These are phyloP conservation scores for Aspergillus cejpii DNA, from an alignment of 2,329 filamentous ascomycete genomes.

Conservation along the genomic window DNA sequence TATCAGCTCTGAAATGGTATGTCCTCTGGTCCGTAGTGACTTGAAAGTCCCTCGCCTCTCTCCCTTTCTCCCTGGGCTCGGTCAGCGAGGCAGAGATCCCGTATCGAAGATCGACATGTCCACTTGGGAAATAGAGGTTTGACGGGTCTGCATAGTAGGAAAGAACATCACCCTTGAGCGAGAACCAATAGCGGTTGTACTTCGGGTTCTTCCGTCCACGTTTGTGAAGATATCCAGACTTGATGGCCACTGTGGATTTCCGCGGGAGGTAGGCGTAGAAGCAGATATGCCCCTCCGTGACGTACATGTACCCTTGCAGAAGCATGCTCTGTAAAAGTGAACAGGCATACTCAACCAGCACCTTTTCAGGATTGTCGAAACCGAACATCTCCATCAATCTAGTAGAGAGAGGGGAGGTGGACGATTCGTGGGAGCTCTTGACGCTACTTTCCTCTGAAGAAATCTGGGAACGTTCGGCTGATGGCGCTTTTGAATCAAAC, in stretches of 20 bases:
- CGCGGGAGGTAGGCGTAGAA: constrained; percentile 97
- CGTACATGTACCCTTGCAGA: constrained; percentile 91
- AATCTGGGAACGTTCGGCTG: constrained; percentile 16
- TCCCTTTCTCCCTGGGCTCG: constrained; percentile 60
- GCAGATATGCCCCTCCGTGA: constrained; percentile 86
- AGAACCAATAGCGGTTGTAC: constrained; percentile 89
- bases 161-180: constrained; percentile 82
- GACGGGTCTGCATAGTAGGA: constrained; percentile 81
- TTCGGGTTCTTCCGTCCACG: constrained; percentile 80
- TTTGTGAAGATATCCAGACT: constrained; percentile 84
- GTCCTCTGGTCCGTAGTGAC: constrained; percentile 75
- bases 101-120: constrained; percentile 86
- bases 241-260: constrained; percentile 70
- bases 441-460: constrained; percentile 39
- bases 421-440: constrained; percentile 43
- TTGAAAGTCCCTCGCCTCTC: constrained; percentile 69
- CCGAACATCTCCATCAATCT: constrained; percentile 78
- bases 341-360: constrained; percentile 86
- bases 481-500: constrained; percentile 36
- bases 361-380: constrained; percentile 73
- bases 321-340: constrained; percentile 88
- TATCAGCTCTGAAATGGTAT: constrained; percentile 86
- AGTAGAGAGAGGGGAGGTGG: constrained; percentile 56
- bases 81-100: constrained; percentile 76
- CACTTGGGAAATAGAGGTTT: constrained; percentile 83